Percentiles rank a stretch among this genome's conserved stretches.
Conservation (phyloP, 2,329 filamentous ascomycete species). For the Colletotrichum godetiae region DNA sequence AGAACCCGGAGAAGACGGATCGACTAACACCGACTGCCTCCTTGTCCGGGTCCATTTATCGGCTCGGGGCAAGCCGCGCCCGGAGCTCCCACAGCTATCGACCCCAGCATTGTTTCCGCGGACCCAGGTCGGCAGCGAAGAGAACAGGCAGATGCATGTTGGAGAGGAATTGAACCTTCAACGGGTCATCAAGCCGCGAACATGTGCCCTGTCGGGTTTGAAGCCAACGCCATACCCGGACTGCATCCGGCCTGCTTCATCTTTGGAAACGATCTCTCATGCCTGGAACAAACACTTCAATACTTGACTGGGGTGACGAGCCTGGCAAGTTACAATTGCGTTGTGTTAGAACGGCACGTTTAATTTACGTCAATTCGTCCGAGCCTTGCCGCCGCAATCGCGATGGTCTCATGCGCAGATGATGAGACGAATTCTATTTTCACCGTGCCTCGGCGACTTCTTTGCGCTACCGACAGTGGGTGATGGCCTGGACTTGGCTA, state of each 20-base stretch:
- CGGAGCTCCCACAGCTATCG: background rate
- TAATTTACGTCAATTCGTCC: background rate
- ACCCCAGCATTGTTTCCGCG: background rate
- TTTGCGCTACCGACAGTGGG: background rate
- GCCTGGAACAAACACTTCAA: background rate
- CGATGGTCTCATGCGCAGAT: background rate
- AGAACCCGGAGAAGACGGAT: background rate
- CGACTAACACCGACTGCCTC: slow-evolving; percentile 1
- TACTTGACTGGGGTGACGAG: background rate
- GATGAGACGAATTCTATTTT: background rate
- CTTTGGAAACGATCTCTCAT: background rate
- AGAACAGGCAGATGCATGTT: background rate
- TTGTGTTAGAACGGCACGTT: background rate
- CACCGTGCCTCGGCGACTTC: background rate
- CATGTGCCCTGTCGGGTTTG: background rate
- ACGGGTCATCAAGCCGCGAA: background rate
- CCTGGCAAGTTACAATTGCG: background rate
- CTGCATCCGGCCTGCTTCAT: background rate
- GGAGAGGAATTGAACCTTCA: background rate
- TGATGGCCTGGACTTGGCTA: background rate
- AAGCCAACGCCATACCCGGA: background rate
- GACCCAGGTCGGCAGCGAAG: background rate
- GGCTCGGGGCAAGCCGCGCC: background rate
- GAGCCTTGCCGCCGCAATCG: background rate
- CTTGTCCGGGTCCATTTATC: slow-evolving; percentile 9